Conservation (phyloP, 331 rosid species). For the Quercus tomentella region DNA sequence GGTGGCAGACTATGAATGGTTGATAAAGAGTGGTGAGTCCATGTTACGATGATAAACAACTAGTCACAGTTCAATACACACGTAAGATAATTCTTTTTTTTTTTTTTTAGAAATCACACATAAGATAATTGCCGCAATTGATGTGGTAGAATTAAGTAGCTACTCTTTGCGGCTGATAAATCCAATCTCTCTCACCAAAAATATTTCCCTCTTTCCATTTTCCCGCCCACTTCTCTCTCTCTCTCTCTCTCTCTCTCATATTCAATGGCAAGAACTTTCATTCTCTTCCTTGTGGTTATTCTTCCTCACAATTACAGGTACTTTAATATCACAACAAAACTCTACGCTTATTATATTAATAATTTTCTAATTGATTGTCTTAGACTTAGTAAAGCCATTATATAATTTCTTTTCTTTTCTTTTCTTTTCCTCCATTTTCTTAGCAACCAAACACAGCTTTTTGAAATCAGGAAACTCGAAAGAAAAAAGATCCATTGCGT, state of each 20-base stretch:
- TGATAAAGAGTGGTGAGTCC: too few relatives aligned
- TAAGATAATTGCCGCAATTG: too few relatives aligned
- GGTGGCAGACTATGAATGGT: too few relatives aligned
- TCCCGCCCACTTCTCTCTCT: background rate
- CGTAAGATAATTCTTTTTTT: too few relatives aligned
- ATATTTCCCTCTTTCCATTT: background rate
- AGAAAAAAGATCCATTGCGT: background rate
- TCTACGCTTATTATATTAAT: background rate
- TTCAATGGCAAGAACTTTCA: background rate
- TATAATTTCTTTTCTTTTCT: too few relatives aligned
- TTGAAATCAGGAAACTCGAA: background rate
- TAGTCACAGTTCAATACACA: accelerated
- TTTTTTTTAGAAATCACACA: too few relatives aligned
- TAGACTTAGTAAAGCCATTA: background rate
- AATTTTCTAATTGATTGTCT: background rate
- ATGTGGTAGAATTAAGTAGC: too few relatives aligned
- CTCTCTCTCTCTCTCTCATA: background rate
- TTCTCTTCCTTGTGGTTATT: background rate
- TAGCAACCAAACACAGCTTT: background rate
- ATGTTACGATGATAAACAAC: accelerated
- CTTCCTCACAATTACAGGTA: background rate
- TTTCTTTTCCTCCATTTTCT: background rate
- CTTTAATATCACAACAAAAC: background rate
- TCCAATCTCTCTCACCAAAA: background rate
- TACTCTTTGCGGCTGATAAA: background rate